Base-by-base conservation (phyloP, 177 flowering plant species). In the Vitis hybrid region DNA sequence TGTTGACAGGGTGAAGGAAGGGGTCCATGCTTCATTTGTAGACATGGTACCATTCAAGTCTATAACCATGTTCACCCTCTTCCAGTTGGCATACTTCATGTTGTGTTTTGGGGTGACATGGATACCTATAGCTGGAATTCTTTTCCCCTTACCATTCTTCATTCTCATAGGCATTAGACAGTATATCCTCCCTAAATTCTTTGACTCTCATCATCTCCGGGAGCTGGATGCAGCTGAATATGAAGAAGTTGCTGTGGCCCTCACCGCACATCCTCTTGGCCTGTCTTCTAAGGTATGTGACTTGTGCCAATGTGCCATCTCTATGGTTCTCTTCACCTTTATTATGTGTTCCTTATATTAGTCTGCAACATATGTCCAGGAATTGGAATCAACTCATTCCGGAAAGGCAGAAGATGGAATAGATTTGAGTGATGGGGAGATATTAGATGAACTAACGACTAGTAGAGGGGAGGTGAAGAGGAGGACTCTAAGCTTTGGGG, bases 371-470 rank as follows among this genome's bases (percentile, higher is more conserved):
- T 30, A 56, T 54, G 61, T 54, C 57, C 81, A 85, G 89, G 89
- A 81, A 60, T 58, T 3, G 16, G 84, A 83, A 65, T 46, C 63
- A 6, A 6, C 67, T 66, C 60, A 46, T 65, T 52, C 30, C 11
- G 80, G 56, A 12, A 64, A 67, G 7, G 78, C 67, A 19, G 84
- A 75, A n/a, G 68, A 60, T 30, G 79, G 62, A 54, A 61, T 66
- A 27, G 82, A 81, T 14, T 19, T 78, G 6, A 78, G 76, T 69
- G 92, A 87, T 74, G 88, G 82, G 6, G 94, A 91, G 80, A 83
- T 87, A 70, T 69, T 89, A 66, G 94, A 88, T 73, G 89, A 86
- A 72, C 68, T 87, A 49, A 88, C 93, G 24, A 90, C 94, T 21
- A 54, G 56, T 16, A 54, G 56, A 54, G 56, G 56, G 19, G 56